phyloP scores from a whole-genome alignment of 257 asterid genomes.

The Gentiana straminea region DNA sequence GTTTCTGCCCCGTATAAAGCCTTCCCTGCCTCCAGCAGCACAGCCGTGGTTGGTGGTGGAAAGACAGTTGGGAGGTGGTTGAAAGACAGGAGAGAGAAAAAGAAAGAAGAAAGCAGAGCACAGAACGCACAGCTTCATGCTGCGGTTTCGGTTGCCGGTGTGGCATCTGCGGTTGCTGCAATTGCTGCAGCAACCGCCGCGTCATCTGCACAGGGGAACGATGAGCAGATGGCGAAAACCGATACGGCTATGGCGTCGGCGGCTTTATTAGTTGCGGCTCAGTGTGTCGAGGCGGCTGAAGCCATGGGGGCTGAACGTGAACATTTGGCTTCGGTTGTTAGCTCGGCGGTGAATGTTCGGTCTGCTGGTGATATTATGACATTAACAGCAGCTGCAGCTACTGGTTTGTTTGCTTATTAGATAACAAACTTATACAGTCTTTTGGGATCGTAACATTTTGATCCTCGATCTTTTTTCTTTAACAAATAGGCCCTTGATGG shows the following conservation, averaged over 20 bases:
- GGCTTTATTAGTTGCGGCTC: slow-evolving; percentile 91
- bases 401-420: slow-evolving; percentile 33
- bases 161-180: slow-evolving; percentile 96
- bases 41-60: slow-evolving; percentile 36
- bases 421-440: not conserved
- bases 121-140: slow-evolving; percentile 98
- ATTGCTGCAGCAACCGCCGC: slow-evolving; percentile 96
- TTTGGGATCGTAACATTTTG: too few relatives aligned
- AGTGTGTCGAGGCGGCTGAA: slow-evolving; percentile 96
- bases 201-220: slow-evolving; percentile 56
- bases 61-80: slow-evolving; percentile 94
- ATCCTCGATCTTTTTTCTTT: not conserved
- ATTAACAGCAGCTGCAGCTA: slow-evolving; percentile 93
- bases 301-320: slow-evolving; percentile 97
- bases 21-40: slow-evolving; percentile 17
- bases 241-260: slow-evolving; percentile 98
- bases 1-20: slow-evolving; percentile 42
- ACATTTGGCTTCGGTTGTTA: slow-evolving; percentile 67
- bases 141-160: slow-evolving; percentile 86
- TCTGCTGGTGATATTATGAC: slow-evolving; percentile 97
- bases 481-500: not conserved
- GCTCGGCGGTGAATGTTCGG: slow-evolving; percentile 89
- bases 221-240: slow-evolving; percentile 71
- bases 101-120: slow-evolving; percentile 85
- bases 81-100: slow-evolving; percentile 89